A percentile compares a stretch with the other conserved stretches of the same genome.
These are phyloP conservation scores for Fusarium acutatum DNA, from an alignment of 2,329 filamentous ascomycete species.

Conservation along the genomic window DNA sequence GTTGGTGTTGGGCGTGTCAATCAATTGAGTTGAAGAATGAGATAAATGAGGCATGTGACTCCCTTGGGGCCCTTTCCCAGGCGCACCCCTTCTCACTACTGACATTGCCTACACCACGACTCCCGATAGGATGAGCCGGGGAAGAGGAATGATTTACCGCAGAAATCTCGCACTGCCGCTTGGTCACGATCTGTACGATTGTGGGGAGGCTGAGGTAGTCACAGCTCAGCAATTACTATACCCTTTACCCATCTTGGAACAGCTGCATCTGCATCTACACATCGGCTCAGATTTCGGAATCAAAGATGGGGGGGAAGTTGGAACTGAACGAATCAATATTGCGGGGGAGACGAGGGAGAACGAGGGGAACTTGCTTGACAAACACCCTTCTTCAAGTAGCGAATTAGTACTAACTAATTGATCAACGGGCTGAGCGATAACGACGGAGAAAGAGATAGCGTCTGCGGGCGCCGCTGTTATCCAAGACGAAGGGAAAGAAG, in stretches of 20 bases:
- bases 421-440: not conserved
- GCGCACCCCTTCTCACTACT: slow-evolving; percentile 21
- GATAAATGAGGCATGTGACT: slow-evolving; percentile 30
- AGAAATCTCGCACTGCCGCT: not conserved
- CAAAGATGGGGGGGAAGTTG: not conserved
- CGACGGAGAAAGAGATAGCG: not conserved
- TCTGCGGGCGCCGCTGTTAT: slow-evolving; percentile 16
- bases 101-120: not conserved
- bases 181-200: not conserved
- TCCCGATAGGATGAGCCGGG: not conserved
- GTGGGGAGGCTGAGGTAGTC: not conserved
- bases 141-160: not conserved
- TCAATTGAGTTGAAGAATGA: not conserved
- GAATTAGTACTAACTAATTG: not conserved
- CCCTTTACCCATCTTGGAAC: not conserved
- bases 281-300: slow-evolving; percentile 15
- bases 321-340: slow-evolving; percentile 4
- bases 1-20: not conserved
- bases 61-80: not conserved
- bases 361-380: not conserved
- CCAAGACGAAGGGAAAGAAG: not conserved
- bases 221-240: not conserved
- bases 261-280: not conserved
- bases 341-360: slow-evolving; percentile 18
- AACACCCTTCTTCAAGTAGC: not conserved